Percentiles rank a stretch among this genome's conserved stretches.
Conservation (phyloP, 352 stramenopile genomes). For the Globisporangium paroecandrum region DNA sequence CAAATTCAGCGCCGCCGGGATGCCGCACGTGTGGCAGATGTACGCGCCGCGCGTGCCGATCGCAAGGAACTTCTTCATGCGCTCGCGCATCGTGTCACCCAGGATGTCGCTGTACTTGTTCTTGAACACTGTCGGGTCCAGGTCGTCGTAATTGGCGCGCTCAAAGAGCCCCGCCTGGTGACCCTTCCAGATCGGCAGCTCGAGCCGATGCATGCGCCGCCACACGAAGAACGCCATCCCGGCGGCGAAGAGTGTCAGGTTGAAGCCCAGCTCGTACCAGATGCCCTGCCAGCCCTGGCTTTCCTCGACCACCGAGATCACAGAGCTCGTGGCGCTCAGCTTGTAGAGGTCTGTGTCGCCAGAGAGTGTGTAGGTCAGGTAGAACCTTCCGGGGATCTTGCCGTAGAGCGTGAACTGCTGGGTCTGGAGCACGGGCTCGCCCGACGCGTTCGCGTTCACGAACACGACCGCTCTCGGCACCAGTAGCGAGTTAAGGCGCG, state of each 20-base stretch:
- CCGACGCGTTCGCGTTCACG: constrained; percentile 21
- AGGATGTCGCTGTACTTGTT: constrained; percentile 49
- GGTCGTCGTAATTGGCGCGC: constrained; percentile 66
- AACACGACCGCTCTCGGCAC: constrained; percentile 40
- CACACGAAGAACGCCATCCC: constrained; percentile 64
- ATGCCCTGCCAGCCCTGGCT: constrained; percentile 62
- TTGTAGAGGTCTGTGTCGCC: constrained; percentile 37
- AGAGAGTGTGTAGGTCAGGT: constrained; percentile 48
- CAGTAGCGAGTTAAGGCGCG: constrained; percentile 26
- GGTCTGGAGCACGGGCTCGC: constrained; percentile 21
- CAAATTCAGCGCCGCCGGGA: constrained; percentile 63
- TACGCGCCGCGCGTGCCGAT: constrained; percentile 49
- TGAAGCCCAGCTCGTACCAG: constrained; percentile 61
- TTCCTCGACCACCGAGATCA: constrained; percentile 49
- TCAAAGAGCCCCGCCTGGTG: constrained; percentile 65
- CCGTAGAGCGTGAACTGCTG: constrained; percentile 48
- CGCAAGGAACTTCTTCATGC: constrained; percentile 44
- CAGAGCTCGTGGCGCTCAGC: constrained; percentile 45
- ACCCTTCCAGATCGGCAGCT: constrained; percentile 62
- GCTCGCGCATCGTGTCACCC: constrained; percentile 32
- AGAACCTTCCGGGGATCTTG: constrained; percentile 37
- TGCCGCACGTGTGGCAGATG: constrained; percentile 59
- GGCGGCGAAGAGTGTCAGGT: constrained; percentile 47
- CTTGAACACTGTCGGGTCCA: constrained; percentile 35
- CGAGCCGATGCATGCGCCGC: constrained; percentile 45